phyloP scores from a whole-genome alignment of 1,284 basidiomycete species.

The Heterobasidion annosum region DNA sequence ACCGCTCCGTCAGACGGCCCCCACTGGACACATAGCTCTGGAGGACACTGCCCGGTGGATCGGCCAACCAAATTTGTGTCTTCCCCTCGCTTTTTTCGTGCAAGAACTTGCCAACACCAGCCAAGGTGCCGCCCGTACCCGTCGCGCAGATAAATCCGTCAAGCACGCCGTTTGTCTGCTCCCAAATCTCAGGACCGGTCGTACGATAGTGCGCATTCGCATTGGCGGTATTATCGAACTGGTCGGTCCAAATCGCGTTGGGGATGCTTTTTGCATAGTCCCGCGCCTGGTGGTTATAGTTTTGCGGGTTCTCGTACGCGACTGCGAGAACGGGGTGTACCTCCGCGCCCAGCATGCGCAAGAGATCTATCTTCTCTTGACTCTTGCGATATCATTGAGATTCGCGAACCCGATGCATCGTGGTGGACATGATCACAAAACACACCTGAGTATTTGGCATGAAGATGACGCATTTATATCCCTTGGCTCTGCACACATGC shows the following conservation, averaged over 20 bases:
- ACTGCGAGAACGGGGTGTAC: slow-evolving; percentile 95
- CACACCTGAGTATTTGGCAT: slow-evolving; percentile 92
- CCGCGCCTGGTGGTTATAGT: slow-evolving; percentile 98
- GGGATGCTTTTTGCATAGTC: slow-evolving; percentile 75
- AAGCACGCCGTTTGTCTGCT: slow-evolving; percentile 73
- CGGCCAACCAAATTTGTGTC: slow-evolving; percentile 90
- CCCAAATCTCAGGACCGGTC: slow-evolving; percentile 97
- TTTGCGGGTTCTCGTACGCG: slow-evolving; percentile 90
- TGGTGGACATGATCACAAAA: not conserved
- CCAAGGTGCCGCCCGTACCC: slow-evolving; percentile 93
- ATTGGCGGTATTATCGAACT: slow-evolving; percentile 95
- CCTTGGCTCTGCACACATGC: slow-evolving; percentile 87
- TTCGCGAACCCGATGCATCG: not conserved
- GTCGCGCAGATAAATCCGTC: slow-evolving; percentile 93
- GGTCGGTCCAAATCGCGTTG: slow-evolving; percentile 99
- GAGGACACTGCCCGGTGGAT: slow-evolving; percentile 93
- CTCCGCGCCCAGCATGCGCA: slow-evolving; percentile 95
- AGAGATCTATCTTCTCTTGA: slow-evolving; percentile 96
- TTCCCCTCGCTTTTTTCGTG: slow-evolving; percentile 79
- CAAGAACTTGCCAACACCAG: slow-evolving; percentile 80
- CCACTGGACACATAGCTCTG: slow-evolving; percentile 82
- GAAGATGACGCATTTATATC: slow-evolving; percentile 99
- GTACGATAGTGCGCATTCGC: slow-evolving; percentile 82
- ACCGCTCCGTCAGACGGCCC: slow-evolving; percentile 71
- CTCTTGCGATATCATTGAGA: slow-evolving; percentile 36